Base-by-base conservation (phyloP, 768 basidiomycete species). In the Xerocomus spinulosus region DNA sequence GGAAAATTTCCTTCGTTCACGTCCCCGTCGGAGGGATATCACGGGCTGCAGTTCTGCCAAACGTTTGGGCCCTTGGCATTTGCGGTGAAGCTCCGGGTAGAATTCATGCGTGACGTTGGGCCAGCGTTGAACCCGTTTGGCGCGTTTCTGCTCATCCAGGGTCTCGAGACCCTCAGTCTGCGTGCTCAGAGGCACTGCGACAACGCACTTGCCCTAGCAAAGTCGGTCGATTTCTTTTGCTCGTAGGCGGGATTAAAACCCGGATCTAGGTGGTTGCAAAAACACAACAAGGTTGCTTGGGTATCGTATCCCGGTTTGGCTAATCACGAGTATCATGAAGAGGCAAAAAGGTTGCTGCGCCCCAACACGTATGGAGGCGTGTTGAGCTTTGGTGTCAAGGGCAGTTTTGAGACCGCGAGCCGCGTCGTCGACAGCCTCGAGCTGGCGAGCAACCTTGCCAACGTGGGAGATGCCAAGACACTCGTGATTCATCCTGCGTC, bases 1-100 rank as follows among this genome's bases (percentile, higher is more conserved):
- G 82, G 82, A 20, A 78, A 75, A 54, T 89, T 89, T 73, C 84
- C 87, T 2, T 73, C 74, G 4, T 86, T 91, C 69, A 88, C 85
- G 3, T 73, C 79, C 47, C 86, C 88, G 0, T 68, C 82, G 17
- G 85, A 86, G 59, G 85, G 85, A 0, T 90, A 88, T 61, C 84
- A 89, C 49, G 88, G 86, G 0, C 66, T 85, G 37, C 72, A 73
- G 28, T 85, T 85, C 60, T 73, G 74, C 48, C 79, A 88, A 50
- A 75, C 77, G 0, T 89, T 90, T 50, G 84, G 85, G 8, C 47
- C 76, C 0, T 50, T 78, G 4, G 81, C 87, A 0, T 90, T 80
- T 56, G 78, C 83, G 0, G 62, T 82, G 47, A 84, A 83, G 66
- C 68, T 85, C n/a, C 79, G 87, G 34, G 68, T 68, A 5, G 75